Percentiles rank a stretch among this genome's conserved stretches.
Conservation (phyloP, 371 early-diverging fungal species). For the Umbelopsis sp. region DNA sequence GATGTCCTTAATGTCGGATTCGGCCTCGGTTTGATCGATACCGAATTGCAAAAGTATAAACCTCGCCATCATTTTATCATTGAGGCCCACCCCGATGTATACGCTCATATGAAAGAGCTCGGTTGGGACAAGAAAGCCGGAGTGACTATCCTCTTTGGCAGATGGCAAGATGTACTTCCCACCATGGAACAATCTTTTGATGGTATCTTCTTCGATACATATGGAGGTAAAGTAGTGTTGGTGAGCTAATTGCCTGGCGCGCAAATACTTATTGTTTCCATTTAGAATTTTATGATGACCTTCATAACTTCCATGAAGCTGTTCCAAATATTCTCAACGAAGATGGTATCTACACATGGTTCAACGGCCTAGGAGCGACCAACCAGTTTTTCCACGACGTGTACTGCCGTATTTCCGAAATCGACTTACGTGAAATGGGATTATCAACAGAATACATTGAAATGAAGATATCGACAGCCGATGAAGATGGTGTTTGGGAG, state of each 20-base stretch:
- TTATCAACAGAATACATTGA: conserved; percentile 72
- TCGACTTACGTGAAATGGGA: conserved; percentile 83
- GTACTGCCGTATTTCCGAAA: conserved; percentile 82
- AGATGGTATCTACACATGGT: conserved; percentile 89
- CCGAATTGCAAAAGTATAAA: conserved; percentile 71
- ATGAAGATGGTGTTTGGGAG: conserved; percentile 84
- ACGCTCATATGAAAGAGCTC: conserved; percentile 78
- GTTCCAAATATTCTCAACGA: conserved; percentile 77
- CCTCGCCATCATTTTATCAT: conserved; percentile 88
- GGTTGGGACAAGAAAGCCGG: conserved; percentile 88
- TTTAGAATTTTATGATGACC: conserved; percentile 87
- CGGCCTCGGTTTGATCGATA: conserved; percentile 93
- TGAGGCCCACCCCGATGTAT: conserved; percentile 97
- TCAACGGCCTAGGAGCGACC: conserved; percentile 93
- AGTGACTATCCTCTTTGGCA: conserved; percentile 86
- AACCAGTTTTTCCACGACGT: conserved; percentile 96
- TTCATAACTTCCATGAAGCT: conserved; percentile 84
- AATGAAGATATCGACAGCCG: conserved; percentile 74
- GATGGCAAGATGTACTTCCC: conserved; percentile 92
- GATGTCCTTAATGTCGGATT: conserved; percentile 86
- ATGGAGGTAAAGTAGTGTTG: conserved; percentile 55
- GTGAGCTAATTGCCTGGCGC: too few species aligned
- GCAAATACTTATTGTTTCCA: too few species aligned
- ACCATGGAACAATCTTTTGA: conserved; percentile 74
- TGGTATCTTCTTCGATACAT: conserved; percentile 95